Conservation (phyloP, 1,139 yeast species). For the Yamadazyma atlantica region DNA sequence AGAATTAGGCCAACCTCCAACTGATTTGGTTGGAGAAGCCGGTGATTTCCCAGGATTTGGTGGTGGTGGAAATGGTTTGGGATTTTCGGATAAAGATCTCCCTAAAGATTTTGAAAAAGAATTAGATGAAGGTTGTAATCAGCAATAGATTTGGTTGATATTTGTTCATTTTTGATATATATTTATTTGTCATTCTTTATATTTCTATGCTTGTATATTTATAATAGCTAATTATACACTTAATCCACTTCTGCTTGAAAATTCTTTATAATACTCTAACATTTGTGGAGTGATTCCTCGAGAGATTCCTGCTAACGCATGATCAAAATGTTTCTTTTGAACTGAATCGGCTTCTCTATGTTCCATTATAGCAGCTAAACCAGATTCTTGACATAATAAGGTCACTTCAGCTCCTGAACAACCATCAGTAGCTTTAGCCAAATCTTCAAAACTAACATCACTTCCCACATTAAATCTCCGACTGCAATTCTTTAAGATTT, state of each 20-base stretch:
- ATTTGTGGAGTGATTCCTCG: constrained; percentile 81
- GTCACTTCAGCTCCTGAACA: constrained; percentile 98
- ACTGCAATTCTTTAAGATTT: constrained; percentile 71
- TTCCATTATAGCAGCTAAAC: constrained; percentile 87
- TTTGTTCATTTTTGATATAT: neutral
- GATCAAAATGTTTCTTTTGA: constrained; percentile 61
- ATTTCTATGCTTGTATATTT: constrained; percentile 4
- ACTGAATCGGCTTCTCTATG: constrained; percentile 56
- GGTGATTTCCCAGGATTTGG: constrained; percentile 60
- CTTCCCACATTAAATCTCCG: constrained; percentile 51
- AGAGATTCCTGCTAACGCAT: constrained; percentile 66
- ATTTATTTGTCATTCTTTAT: constrained; percentile 5
- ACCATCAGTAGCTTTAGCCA: constrained; percentile 77
- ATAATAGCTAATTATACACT: constrained; percentile 17
- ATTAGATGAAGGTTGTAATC: constrained; percentile 36
- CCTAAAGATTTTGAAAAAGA: constrained; percentile 53
- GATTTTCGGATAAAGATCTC: constrained; percentile 42
- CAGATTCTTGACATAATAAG: constrained; percentile 90
- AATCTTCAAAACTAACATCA: constrained; percentile 40
- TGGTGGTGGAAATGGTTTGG: constrained; percentile 32
- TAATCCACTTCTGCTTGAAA: constrained; percentile 50
- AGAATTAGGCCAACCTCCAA: constrained; percentile 87
- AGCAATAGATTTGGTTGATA: constrained; percentile 21
- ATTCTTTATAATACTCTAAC: constrained; percentile 71
- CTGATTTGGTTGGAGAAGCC: constrained; percentile 69